These are phyloP conservation scores for Chaetomiaceae sp. DNA, from an alignment of 2,329 filamentous ascomycete genomes.

Conservation along the genomic window DNA sequence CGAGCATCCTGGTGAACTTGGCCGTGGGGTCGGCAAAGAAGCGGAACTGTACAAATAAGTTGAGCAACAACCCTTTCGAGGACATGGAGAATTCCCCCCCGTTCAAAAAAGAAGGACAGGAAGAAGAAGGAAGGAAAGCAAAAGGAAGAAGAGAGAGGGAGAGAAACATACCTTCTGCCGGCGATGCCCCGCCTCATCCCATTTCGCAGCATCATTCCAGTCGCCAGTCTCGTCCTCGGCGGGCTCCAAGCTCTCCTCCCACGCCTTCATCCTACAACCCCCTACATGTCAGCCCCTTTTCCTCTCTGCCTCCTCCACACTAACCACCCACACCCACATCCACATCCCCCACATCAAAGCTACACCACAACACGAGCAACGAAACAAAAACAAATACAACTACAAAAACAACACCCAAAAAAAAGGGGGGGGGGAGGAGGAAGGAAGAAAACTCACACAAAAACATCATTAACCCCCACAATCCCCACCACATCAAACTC, in stretches of 20 bases:
- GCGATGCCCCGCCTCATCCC: slow-evolving; percentile 54
- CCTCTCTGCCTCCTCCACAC: background rate
- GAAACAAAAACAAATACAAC: too few species aligned
- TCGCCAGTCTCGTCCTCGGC: slow-evolving; percentile 49
- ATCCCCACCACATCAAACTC: slow-evolving; percentile 82
- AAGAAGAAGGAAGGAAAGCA: background rate
- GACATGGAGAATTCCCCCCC: too few species aligned
- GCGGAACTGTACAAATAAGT: slow-evolving; percentile 58
- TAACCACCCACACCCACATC: background rate
- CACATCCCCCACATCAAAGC: too few species aligned
- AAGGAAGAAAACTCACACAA: slow-evolving; percentile 61
- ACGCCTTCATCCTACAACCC: slow-evolving; percentile 87
- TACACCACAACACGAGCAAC: too few species aligned
- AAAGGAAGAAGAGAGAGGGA: background rate
- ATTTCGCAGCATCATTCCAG: too few species aligned
- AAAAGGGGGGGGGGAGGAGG: background rate
- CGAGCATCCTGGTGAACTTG: slow-evolving; percentile 76
- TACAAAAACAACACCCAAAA: too few species aligned
- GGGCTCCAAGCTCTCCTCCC: slow-evolving; percentile 74
- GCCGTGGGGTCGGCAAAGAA: slow-evolving; percentile 81
- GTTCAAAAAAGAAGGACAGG: background rate
- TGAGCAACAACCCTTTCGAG: too few species aligned
- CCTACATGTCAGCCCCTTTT: too few species aligned
- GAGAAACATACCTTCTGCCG: too few species aligned
- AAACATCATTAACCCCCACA: slow-evolving; percentile 88